These are phyloP conservation scores for Tetrapisispora nanseiensis DNA, from an alignment of 805 yeast genomes.

Conservation along the genomic window DNA sequence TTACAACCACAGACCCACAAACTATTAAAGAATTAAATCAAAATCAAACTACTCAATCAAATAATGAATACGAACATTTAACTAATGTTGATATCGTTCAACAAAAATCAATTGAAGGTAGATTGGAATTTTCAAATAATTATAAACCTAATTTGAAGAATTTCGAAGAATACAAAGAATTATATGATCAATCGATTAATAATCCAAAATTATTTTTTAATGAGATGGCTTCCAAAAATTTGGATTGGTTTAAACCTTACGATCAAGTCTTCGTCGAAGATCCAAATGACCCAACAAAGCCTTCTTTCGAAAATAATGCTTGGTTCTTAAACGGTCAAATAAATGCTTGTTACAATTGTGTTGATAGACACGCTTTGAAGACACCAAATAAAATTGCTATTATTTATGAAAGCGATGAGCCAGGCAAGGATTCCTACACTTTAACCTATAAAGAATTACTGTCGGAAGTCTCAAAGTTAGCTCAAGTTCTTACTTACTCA, in stretches of 20 bases:
- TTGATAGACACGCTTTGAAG: slow-evolving; percentile 67
- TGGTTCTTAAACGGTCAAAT: slow-evolving; percentile 77
- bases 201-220: slow-evolving; percentile 79
- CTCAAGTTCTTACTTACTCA: slow-evolving; percentile 50
- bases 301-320: slow-evolving; percentile 41
- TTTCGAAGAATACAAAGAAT: slow-evolving; percentile 55
- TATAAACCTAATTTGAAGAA: slow-evolving; percentile 48
- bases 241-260: slow-evolving; percentile 76
- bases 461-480: slow-evolving; percentile 58
- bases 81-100: slow-evolving; percentile 17
- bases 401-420: slow-evolving; percentile 76
- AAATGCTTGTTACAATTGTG: slow-evolving; percentile 73
- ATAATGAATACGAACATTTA: slow-evolving; percentile 21
- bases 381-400: slow-evolving; percentile 67
- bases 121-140: slow-evolving; percentile 13
- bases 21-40: background rate
- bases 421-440: slow-evolving; percentile 38
- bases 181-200: slow-evolving; percentile 66
- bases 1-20: background rate
- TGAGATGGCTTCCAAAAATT: slow-evolving; percentile 57
- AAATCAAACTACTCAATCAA: background rate
- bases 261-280: slow-evolving; percentile 38
- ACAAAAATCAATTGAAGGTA: slow-evolving; percentile 15
- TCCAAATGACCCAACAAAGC: slow-evolving; percentile 18
- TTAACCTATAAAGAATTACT: slow-evolving; percentile 65